Base-by-base conservation (phyloP, 257 asterid genomes). In the Solanum clarkiae region DNA sequence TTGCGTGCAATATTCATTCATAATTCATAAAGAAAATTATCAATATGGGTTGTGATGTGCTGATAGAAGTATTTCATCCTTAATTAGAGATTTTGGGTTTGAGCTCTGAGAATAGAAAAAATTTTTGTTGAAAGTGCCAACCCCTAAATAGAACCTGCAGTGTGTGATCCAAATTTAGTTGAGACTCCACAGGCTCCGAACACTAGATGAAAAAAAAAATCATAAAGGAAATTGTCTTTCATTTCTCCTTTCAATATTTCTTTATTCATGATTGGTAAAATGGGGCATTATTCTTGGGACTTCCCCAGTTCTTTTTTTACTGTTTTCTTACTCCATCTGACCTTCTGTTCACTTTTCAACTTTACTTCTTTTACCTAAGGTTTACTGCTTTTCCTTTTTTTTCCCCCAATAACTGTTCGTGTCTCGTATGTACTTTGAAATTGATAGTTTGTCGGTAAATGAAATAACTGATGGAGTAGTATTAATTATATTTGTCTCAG, bases 131-230 rank as follows among this genome's bases (percentile, higher is more conserved):
- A 0, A 0, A 29, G 2, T 29, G 0, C 2, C 32, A 29, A 29
- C 3, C 3, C 0, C 32, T 3, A 32, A 32, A 32, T 32, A 32
- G 4, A 32, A 0, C 0, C 4, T 32, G 4, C 36, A 32, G 4
- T 32, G 0, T 0, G 0, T 32, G 0, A 32, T 32, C 0, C 4
- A 0, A 32, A 32, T 32, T 32, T 32, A 32, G 0, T 32, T 32
- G 1, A 3, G 36, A 3, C 36, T 32, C 36, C 36, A 32, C 1
- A 0, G 4, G 1, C 0, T 32, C 4, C 4, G 4, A 32, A 32
- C 36, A 32, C 0, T 4, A 1, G 1, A 3, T 32, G 0, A 0
- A 0, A 32, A 32, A 32, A 2, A 32, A 2, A 32, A 2, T 75
- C 44, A 49, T 55, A 49, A 49, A 75, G 81, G 40, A 49, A 75